These are phyloP conservation scores for Vigna trinervia DNA, from an alignment of 306 rosid genomes.

Conservation along the genomic window DNA sequence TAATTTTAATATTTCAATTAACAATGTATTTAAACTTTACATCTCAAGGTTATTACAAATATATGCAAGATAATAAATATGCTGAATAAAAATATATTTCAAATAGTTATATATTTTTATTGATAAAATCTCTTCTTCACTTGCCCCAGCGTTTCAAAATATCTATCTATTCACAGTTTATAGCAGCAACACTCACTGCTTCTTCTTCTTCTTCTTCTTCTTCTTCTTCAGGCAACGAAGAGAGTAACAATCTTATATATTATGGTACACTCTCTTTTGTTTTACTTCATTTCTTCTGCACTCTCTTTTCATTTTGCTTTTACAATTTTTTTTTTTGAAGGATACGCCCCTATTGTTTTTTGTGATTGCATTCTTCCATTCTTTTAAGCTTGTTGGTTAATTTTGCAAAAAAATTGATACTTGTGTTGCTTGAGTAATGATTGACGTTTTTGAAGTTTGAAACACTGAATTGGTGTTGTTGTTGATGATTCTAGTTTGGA, in stretches of 20 bases:
- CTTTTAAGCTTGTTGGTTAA: constrained; percentile 9
- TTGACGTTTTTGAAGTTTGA: neutral
- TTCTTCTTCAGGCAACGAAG: neutral
- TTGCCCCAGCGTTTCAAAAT: neutral
- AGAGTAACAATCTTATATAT: neutral
- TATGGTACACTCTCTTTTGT: neutral
- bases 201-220: too few relatives aligned
- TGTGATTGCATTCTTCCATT: neutral
- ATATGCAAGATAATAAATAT: too few relatives aligned
- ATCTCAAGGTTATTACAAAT: too few relatives aligned
- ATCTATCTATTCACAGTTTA: neutral
- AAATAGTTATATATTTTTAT: too few relatives aligned
- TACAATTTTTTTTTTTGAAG: neutral
- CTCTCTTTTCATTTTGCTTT: neutral
- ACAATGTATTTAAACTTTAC: too few relatives aligned
- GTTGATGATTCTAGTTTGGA: constrained; percentile 14
- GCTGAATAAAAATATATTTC: too few relatives aligned
- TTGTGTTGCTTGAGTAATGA: neutral
- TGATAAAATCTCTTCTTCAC: neutral
- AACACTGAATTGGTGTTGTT: neutral
- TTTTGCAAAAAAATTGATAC: neutral
- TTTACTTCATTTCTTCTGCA: neutral
- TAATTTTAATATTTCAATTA: too few relatives aligned
- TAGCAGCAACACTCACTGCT: neutral
- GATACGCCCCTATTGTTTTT: neutral